These are phyloP conservation scores for Trichoderma reesei DNA, from an alignment of 495 filamentous ascomycete genomes.

Conservation along the genomic window DNA sequence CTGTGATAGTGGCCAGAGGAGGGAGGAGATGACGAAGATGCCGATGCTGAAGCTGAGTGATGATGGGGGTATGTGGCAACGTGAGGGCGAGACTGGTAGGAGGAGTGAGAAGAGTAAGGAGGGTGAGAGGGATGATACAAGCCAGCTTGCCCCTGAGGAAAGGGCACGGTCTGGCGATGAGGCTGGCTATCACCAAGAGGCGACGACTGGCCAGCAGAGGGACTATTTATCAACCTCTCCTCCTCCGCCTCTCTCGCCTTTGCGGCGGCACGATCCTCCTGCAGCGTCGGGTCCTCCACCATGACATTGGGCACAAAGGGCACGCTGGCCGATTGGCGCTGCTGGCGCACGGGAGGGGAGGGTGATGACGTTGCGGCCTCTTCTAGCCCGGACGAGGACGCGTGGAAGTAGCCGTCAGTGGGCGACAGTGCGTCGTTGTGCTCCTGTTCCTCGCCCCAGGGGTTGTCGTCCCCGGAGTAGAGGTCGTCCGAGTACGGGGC, in stretches of 20 bases:
- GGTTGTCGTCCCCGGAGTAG: conserved; percentile 27
- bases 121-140: neutral
- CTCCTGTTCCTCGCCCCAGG: conserved; percentile 5
- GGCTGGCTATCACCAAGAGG: neutral
- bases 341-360: neutral
- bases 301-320: conserved; percentile 32
- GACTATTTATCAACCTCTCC: conserved; percentile 18
- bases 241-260: conserved; percentile 32
- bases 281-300: conserved; percentile 32
- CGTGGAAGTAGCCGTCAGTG: conserved; percentile 34
- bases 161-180: conserved; percentile 3
- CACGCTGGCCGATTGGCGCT: conserved; percentile 24
- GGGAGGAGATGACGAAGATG: neutral
- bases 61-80: neutral
- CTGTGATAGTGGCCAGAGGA: neutral
- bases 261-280: conserved; percentile 22
- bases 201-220: neutral
- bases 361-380: conserved; percentile 8
- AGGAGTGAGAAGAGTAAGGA: neutral
- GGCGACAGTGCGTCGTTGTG: conserved; percentile 26
- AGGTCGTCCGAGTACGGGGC: conserved; percentile 38
- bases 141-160: neutral
- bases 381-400: conserved; percentile 13
- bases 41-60: neutral
- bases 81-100: neutral